Evolutionary conservation across 106 monocot species (phyloP), one percentile per base, ranked within the genome.

Genomic region (Platanthera guangdongensis): DNA sequence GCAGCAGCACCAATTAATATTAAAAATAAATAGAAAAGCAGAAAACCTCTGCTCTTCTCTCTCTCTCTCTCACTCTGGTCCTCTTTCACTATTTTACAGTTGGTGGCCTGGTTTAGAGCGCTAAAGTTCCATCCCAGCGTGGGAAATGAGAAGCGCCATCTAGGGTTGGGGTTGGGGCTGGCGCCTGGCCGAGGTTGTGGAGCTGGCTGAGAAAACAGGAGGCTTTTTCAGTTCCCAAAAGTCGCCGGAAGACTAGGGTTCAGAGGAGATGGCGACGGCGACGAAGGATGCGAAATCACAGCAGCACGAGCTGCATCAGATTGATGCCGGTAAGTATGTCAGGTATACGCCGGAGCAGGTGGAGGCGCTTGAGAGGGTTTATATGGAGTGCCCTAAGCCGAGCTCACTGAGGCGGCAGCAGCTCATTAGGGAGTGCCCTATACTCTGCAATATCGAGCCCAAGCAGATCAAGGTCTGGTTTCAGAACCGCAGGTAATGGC

Each of bases 401-500:
- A 95, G 86, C 62, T 95, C 95, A 8, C 70, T 83, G 49, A 81
- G 93, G 65, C 79, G 93, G 14, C 95, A 95, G 79, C 93, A 92
- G 87, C 86, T 95, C 46, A 82, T 95, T 64, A 72, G 93, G 4
- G 92, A 95, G 71, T 90, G 88, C 51, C 87, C 87, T 13, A 92
- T 95, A 39, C 84, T 95, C 12, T 72, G 87, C 19, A 88, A 95
- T 52, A 89, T 95, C 10, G 93, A 90, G 77, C 93, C 93, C 64
- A 95, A 87, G 74, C 95, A 95, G 80, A 95, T 95, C 83, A 95
- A 95, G 60, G 95, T 95, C 52, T 95, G 95, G 95, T 95, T 95
- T 54, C 95, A 95, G 80, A 95, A 95, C 55, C 77, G 95, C 52
- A 88, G 95, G 95, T 92, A 81, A 77, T 49, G 46, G 19, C 6